Percentiles rank a stretch among this genome's conserved stretches.
Conservation (phyloP, 2,329 filamentous ascomycete genomes). For the Phialophora macrospora region DNA sequence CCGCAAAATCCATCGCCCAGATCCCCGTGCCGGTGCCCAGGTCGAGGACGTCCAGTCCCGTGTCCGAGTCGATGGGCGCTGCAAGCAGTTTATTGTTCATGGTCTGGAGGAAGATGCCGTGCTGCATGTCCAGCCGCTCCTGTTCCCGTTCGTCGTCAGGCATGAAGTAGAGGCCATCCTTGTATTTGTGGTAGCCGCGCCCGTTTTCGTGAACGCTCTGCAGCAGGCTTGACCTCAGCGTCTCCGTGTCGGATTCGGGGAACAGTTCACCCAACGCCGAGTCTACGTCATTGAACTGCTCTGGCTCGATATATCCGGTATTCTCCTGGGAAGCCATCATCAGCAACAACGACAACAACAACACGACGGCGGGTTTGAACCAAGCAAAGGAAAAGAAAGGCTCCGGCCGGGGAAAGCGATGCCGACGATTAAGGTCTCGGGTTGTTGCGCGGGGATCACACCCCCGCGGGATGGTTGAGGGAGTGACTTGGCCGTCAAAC, state of each 20-base stretch:
- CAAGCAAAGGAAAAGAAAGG: not conserved
- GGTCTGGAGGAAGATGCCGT: conserved; percentile 41
- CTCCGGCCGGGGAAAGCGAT: not conserved
- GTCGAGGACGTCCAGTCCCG: conserved; percentile 42
- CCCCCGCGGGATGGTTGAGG: not conserved
- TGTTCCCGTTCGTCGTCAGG: conserved; percentile 53
- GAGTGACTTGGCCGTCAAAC: not conserved
- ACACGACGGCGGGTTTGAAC: not conserved
- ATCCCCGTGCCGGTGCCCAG: conserved; percentile 28
- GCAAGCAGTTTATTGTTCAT: conserved; percentile 46
- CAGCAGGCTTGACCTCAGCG: conserved; percentile 5
- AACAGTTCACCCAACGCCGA: conserved; percentile 8
- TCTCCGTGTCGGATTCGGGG: conserved; percentile 10
- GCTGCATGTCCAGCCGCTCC: conserved; percentile 40
- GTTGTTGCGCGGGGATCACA: not conserved
- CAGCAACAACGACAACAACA: too few relatives aligned
- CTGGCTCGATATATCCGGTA: conserved; percentile 1
- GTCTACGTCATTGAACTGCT: not conserved
- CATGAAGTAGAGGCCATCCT: conserved; percentile 33
- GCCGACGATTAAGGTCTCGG: conserved; percentile 4
- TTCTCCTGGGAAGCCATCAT: conserved; percentile 2
- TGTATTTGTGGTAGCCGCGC: conserved; percentile 33
- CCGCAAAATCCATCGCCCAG: conserved; percentile 40
- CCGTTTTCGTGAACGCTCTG: conserved; percentile 29
- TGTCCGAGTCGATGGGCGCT: conserved; percentile 44